A percentile compares a stretch with the other conserved stretches of the same genome.
phyloP scores from a whole-genome alignment of 176 grass and related monocot species.

The Juncus effusus region DNA sequence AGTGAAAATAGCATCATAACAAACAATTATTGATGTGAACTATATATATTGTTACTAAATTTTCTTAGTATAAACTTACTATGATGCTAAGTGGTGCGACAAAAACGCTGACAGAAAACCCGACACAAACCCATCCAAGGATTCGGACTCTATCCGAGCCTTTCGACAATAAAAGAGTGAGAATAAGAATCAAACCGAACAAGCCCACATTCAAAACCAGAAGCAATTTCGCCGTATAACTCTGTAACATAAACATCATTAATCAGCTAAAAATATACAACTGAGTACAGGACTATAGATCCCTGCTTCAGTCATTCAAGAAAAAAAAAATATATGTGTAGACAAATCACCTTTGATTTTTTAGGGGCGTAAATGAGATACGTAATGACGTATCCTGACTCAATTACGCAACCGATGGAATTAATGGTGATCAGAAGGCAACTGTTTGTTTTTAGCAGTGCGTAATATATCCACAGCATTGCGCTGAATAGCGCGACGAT shows the following conservation, averaged over 20 bases:
- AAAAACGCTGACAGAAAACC: constrained; percentile 69
- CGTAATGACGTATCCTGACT: constrained; percentile 52
- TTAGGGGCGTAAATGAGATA: constrained; percentile 67
- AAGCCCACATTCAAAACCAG: constrained; percentile 58
- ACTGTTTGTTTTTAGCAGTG: constrained; percentile 55
- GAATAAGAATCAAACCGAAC: constrained; percentile 54
- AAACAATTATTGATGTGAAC: too few relatives aligned
- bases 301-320: not conserved
- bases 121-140: constrained; percentile 80
- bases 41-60: too few relatives aligned
- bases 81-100: constrained; percentile 85
- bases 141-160: constrained; percentile 38
- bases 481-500: constrained; percentile 82
- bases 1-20: too few relatives aligned
- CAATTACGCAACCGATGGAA: constrained; percentile 58
- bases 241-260: constrained; percentile 11
- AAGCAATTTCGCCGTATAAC: constrained; percentile 50
- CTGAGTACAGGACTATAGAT: not conserved
- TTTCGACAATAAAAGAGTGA: constrained; percentile 44
- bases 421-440: constrained; percentile 76
- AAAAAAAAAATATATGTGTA: not conserved
- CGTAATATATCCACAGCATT: constrained; percentile 89
- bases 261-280: not conserved
- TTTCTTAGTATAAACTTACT: constrained; percentile 25
- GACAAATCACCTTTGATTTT: constrained; percentile 26